Evolutionary conservation across 2,329 filamentous ascomycete genomes (phyloP), one percentile per base, ranked within the genome.

Genomic region (Aspergillus brasiliensis): DNA sequence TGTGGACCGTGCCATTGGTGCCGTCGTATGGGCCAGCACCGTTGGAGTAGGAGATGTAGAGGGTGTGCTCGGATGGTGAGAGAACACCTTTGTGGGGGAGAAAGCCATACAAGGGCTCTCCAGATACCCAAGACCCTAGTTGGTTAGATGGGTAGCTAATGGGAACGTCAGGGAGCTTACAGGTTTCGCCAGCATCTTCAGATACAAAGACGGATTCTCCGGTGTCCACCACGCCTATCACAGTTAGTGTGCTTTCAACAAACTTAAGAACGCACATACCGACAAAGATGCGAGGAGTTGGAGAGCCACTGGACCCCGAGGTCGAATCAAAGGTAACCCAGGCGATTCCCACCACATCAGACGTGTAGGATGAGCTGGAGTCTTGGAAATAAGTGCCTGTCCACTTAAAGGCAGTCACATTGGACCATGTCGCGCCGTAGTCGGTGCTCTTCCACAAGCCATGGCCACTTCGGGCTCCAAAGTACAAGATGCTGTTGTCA

Each of bases 381-480:
- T 84, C 73, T 1, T 79, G 74, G 13, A 77, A 71, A 61, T 75
- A 86, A 1, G 80, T 82, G 66, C 65, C 66, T 38, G 65, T 76
- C 58, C 80, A 81, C 10, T 77, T 82, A 69, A 84, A 85, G 0
- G 78, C 77, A 0, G 77, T 72, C 3, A 87, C 84, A 61, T 84
- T 83, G 23, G 70, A 65, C 70, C 84, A 87, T 10, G 80, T 83
- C 25, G 69, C 78, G n/a, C 84, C 85, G 11, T 79, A 81, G 62
- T 87, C 82, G 3, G 80, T 83, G 57, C 82, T 84, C 71, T 83
- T 85, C 80, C 82, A 87, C 2, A 87, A 74, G 2, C 85, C 85
- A 34, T 86, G 81, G 5, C 84, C 84, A 60, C 82, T 86, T 46
- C 84, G 79, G 1, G 84, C 83, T 2, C 84, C 85, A 58, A 86